Percentiles rank a stretch among this genome's conserved stretches.
These are phyloP conservation scores for Coemansia sp. DNA, from an alignment of 192 early-diverging fungal species.

Conservation along the genomic window DNA sequence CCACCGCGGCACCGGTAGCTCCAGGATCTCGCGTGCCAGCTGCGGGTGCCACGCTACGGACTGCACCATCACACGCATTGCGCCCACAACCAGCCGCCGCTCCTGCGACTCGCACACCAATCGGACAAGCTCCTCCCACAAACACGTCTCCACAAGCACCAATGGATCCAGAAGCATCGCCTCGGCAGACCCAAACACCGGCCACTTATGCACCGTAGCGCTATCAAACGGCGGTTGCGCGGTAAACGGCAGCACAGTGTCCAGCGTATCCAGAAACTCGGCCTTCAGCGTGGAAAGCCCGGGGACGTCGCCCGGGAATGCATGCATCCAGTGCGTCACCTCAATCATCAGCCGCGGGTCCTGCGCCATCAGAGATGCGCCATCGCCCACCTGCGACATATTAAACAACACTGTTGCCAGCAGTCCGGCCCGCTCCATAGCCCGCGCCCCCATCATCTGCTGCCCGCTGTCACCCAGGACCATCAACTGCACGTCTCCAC, in stretches of 20 bases:
- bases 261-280: constrained; percentile 42
- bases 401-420: constrained; percentile 46
- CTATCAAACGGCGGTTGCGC: constrained; percentile 31
- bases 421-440: constrained; percentile 28
- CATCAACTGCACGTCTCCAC: background rate
- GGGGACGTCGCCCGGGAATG: constrained; percentile 5
- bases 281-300: constrained; percentile 17
- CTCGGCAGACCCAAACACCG: constrained; percentile 25
- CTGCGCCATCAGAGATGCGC: constrained; percentile 41
- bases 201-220: constrained; percentile 24
- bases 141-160: constrained; percentile 41
- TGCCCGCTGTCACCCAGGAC: constrained; percentile 24
- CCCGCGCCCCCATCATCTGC: constrained; percentile 16
- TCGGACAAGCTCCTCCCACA: constrained; percentile 53
- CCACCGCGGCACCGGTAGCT: constrained; percentile 30
- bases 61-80: constrained; percentile 44
- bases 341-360: constrained; percentile 43
- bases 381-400: constrained; percentile 46
- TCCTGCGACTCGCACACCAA: constrained; percentile 31
- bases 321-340: constrained; percentile 42
- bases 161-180: constrained; percentile 30
- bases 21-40: constrained; percentile 46
- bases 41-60: constrained; percentile 52
- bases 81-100: constrained; percentile 42
- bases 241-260: constrained; percentile 39